These are phyloP conservation scores for Podochytrium sp. DNA, from an alignment of 192 early-diverging fungal species.

Conservation along the genomic window DNA sequence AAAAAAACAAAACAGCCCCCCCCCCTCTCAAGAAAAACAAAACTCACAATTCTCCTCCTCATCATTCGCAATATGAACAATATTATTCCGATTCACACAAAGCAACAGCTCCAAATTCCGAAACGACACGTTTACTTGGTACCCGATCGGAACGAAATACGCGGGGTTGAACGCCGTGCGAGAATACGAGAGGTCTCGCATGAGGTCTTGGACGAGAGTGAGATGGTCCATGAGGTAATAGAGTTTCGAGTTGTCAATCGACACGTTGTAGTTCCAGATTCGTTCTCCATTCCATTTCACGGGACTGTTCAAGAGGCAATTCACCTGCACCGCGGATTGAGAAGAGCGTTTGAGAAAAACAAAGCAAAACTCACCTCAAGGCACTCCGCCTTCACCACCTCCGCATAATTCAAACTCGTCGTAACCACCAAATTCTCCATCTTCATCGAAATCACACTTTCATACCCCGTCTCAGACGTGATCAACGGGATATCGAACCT, in stretches of 20 bases:
- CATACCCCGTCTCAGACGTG: slow-evolving; percentile 56
- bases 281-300: slow-evolving; percentile 73
- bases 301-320: slow-evolving; percentile 60
- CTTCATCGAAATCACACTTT: slow-evolving; percentile 50
- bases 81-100: slow-evolving; percentile 77
- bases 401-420: slow-evolving; percentile 73
- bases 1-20: not conserved
- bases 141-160: slow-evolving; percentile 73
- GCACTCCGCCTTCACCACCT: slow-evolving; percentile 52
- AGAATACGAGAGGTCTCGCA: slow-evolving; percentile 68
- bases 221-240: slow-evolving; percentile 77
- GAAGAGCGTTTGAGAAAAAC: not conserved
- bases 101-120: slow-evolving; percentile 58
- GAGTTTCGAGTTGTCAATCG: slow-evolving; percentile 49
- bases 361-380: slow-evolving; percentile 50
- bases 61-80: slow-evolving; percentile 73
- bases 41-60: slow-evolving; percentile 65
- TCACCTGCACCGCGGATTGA: slow-evolving; percentile 47
- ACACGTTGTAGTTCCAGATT: slow-evolving; percentile 67
- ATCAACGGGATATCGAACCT: slow-evolving; percentile 66
- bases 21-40: not conserved
- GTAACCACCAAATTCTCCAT: slow-evolving; percentile 53
- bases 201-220: slow-evolving; percentile 71
- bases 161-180: slow-evolving; percentile 38
- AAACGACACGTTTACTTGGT: slow-evolving; percentile 58